Evolutionary conservation across 106 monocot species (phyloP).

Genomic region (Dioscorea dumetorum): DNA sequence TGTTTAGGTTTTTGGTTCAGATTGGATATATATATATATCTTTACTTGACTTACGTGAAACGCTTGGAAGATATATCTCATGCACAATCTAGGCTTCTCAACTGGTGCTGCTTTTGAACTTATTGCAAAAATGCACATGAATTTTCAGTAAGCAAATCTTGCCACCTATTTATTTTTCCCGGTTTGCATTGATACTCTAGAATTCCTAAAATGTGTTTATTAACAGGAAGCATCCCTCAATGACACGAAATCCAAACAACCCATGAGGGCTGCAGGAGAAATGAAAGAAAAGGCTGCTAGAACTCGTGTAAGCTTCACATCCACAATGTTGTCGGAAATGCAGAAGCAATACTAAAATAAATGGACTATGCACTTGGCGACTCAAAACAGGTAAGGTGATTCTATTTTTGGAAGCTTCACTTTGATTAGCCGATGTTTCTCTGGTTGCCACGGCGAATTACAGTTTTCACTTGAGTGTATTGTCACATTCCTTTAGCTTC

Average conservation of each 20-base stretch:
- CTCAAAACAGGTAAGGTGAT: too few species aligned
- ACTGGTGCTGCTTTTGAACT: constrained; percentile 55
- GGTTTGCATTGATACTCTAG: background rate
- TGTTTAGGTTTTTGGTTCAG: constrained; percentile 22
- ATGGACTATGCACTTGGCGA: too few species aligned
- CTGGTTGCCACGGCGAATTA: too few species aligned
- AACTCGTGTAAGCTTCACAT: too few species aligned
- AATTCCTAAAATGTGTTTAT: background rate
- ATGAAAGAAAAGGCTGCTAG: too few species aligned
- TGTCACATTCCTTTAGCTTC: too few species aligned
- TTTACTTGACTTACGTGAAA: constrained; percentile 82
- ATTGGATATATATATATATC: constrained; percentile 89
- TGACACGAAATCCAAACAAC: background rate
- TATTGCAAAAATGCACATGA: constrained; percentile 54
- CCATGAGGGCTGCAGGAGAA: background rate
- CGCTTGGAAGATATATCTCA: constrained; percentile 83
- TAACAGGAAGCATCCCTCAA: background rate
- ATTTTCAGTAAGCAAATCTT: too few species aligned
- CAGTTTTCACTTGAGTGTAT: too few species aligned
- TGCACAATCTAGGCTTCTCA: constrained; percentile 79
- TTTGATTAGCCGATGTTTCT: too few species aligned
- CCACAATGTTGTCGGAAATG: too few species aligned
- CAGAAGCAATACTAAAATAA: too few species aligned
- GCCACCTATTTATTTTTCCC: background rate
- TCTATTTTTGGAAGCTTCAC: too few species aligned